Conservation (phyloP, 306 rosid species). For the Gastrolobium bilobum region DNA sequence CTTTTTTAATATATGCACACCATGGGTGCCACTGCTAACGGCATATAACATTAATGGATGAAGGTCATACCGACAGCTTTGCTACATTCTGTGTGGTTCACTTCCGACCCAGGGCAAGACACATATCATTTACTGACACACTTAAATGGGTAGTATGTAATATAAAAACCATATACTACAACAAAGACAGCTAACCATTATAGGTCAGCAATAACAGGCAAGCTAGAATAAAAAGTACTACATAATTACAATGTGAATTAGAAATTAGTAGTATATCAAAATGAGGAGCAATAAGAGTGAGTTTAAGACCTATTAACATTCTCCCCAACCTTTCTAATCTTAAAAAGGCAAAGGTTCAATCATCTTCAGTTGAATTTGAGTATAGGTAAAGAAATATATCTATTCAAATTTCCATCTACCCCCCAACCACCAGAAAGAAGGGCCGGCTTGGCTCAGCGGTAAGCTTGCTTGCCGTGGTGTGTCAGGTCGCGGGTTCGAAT, state of each 20-base stretch:
- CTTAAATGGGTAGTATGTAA: not conserved
- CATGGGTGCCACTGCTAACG: not conserved
- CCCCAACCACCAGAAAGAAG: constrained; percentile 16
- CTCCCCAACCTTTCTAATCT: not conserved
- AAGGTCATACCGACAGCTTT: constrained; percentile 1
- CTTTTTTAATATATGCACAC: not conserved
- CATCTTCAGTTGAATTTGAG: not conserved
- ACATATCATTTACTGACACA: not conserved
- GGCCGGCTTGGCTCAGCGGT: too few relatives aligned
- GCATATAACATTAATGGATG: not conserved
- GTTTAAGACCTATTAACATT: not conserved
- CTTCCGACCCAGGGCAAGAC: not conserved
- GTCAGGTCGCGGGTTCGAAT: too few relatives aligned
- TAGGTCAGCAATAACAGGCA: not conserved
- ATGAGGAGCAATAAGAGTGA: constrained; percentile 12
- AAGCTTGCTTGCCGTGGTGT: too few relatives aligned
- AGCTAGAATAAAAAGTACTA: not conserved
- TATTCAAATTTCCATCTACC: constrained; percentile 10
- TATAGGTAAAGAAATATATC: constrained; percentile 3
- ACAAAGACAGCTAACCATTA: not conserved
- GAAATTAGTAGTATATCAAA: not conserved
- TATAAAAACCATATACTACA: not conserved
- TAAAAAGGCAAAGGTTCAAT: constrained; percentile 21
- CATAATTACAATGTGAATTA: not conserved
- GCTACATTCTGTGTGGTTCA: not conserved